A percentile compares a stretch with the other conserved stretches of the same genome.
Conservation (phyloP, 805 yeast species). For the Kluyveromyces siamensis region DNA sequence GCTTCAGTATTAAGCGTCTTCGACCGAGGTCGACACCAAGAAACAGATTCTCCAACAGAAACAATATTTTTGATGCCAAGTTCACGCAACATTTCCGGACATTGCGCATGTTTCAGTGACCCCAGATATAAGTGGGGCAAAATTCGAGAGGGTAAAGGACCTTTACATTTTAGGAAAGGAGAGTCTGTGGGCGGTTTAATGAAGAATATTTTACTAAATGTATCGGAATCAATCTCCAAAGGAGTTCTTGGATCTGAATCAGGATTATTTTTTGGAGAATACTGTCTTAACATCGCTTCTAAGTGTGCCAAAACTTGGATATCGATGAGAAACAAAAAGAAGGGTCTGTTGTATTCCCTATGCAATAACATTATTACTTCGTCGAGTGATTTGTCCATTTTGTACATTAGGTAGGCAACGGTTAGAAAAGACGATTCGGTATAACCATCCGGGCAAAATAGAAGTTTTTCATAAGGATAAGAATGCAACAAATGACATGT, state of each 20-base stretch:
- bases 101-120: slow-evolving; percentile 71
- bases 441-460: slow-evolving; percentile 85
- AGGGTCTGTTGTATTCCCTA: slow-evolving; percentile 59
- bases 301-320: slow-evolving; percentile 54
- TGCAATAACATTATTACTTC: slow-evolving; percentile 64
- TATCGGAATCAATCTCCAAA: slow-evolving; percentile 21
- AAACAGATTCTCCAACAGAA: slow-evolving; percentile 74
- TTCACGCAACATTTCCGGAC: slow-evolving; percentile 48
- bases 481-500: slow-evolving; percentile 38
- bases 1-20: not conserved
- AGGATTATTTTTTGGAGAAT: slow-evolving; percentile 41
- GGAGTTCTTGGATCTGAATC: slow-evolving; percentile 8
- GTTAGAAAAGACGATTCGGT: slow-evolving; percentile 79
- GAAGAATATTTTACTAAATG: slow-evolving; percentile 29
- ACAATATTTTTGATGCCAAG: slow-evolving; percentile 68
- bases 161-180: slow-evolving; percentile 37
- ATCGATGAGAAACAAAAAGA: slow-evolving; percentile 75
- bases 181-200: slow-evolving; percentile 18
- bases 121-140: slow-evolving; percentile 82
- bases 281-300: slow-evolving; percentile 49
- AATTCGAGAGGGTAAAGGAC: slow-evolving; percentile 72
- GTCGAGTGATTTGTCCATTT: slow-evolving; percentile 49
- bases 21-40: slow-evolving; percentile 39
- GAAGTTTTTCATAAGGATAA: slow-evolving; percentile 31
- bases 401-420: slow-evolving; percentile 61